These are phyloP conservation scores for Alternaria dauci DNA, from an alignment of 2,329 filamentous ascomycete genomes.

Conservation along the genomic window DNA sequence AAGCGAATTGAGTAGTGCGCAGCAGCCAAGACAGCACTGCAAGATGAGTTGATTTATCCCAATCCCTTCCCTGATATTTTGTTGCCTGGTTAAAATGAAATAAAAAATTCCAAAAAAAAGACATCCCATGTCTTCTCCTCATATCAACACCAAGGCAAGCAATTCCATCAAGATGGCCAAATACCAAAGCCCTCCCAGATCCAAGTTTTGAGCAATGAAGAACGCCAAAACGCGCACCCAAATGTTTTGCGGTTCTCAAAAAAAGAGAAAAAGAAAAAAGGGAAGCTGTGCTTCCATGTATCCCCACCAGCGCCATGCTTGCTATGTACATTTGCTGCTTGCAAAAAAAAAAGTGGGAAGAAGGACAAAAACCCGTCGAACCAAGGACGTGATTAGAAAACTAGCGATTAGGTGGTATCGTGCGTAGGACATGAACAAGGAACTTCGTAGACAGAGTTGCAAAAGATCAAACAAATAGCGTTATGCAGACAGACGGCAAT, in stretches of 20 bases:
- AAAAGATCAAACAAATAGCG: neutral
- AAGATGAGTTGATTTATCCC: neutral
- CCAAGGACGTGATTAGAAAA: neutral
- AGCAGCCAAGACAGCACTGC: neutral
- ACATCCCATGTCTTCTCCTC: neutral
- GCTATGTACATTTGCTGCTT: conserved; percentile 2
- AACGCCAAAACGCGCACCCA: conserved; percentile 4
- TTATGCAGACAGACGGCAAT: neutral
- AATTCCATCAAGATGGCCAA: neutral
- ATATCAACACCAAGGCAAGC: neutral
- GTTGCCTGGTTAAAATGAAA: neutral
- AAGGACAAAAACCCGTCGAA: neutral
- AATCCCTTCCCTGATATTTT: neutral
- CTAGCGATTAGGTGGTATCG: conserved; percentile 6
- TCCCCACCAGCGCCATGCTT: conserved; percentile 8
- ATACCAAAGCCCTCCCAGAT: neutral
- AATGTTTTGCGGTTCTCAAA: neutral
- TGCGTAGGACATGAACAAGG: neutral
- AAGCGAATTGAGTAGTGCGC: neutral
- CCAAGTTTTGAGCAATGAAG: neutral
- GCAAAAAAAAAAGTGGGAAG: neutral
- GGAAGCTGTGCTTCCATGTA: neutral
- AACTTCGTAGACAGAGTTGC: neutral
- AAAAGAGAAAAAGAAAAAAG: neutral
- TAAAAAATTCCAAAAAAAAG: neutral